These are phyloP conservation scores for Geotrichum phurueaensis DNA, from an alignment of 1,139 yeast species.

Conservation along the genomic window DNA sequence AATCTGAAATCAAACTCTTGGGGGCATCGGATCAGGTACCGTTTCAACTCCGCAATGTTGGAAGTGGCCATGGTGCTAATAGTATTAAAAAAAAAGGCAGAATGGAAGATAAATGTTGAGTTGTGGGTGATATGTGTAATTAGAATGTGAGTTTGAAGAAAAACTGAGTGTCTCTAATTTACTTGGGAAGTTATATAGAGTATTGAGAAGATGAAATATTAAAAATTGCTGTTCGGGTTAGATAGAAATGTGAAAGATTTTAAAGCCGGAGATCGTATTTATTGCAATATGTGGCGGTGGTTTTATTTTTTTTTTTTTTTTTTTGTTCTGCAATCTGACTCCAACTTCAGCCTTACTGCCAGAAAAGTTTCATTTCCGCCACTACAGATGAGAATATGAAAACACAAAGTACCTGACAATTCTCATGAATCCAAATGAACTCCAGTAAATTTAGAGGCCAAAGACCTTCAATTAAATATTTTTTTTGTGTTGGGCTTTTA, in stretches of 20 bases:
- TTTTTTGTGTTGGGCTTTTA: too few relatives aligned
- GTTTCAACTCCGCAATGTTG: constrained; percentile 21
- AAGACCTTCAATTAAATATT: too few relatives aligned
- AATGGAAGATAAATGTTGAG: not conserved
- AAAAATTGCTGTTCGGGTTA: not conserved
- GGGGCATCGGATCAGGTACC: constrained; percentile 30
- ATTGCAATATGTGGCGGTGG: not conserved
- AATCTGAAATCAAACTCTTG: constrained; percentile 25
- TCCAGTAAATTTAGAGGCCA: too few relatives aligned
- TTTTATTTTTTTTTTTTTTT: not conserved
- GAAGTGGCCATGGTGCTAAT: constrained; percentile 2
- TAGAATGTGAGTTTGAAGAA: not conserved
- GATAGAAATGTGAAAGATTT: not conserved
- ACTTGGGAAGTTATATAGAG: not conserved
- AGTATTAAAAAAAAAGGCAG: not conserved
- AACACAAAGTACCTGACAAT: too few relatives aligned
- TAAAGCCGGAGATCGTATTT: not conserved
- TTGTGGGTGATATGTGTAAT: not conserved
- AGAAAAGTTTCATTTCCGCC: too few relatives aligned
- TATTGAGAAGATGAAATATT: not conserved
- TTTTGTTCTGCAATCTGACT: not conserved
- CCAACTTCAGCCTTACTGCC: not conserved
- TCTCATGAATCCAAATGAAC: too few relatives aligned
- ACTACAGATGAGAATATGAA: too few relatives aligned
- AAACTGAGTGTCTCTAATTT: not conserved